A percentile compares a stretch with the other conserved stretches of the same genome.
Evolutionary conservation across 2,329 filamentous ascomycete species (phyloP).

Genomic region (Pleochaeta shiraiana): DNA sequence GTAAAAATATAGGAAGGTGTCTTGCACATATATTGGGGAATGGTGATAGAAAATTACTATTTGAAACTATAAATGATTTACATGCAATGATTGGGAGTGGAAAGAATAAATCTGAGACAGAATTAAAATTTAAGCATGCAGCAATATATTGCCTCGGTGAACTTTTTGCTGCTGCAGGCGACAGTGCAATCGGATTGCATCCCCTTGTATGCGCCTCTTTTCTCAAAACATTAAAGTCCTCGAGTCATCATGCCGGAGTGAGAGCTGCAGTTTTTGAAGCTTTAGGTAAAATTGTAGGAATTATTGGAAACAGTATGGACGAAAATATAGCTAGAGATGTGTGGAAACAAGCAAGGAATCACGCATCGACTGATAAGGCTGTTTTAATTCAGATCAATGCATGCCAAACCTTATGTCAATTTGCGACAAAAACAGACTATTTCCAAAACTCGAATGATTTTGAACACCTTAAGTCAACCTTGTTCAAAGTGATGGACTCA

Average conservation of each 20-base stretch:
- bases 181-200: conserved; percentile 73
- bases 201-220: conserved; percentile 49
- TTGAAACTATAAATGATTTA: conserved; percentile 86
- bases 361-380: conserved; percentile 61
- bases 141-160: conserved; percentile 73
- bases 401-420: conserved; percentile 54
- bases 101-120: conserved; percentile 55
- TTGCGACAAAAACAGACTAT: conserved; percentile 51
- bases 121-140: conserved; percentile 63
- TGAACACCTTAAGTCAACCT: conserved; percentile 59
- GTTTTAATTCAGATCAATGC: conserved; percentile 57
- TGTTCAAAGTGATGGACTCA: conserved; percentile 78
- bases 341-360: conserved; percentile 74
- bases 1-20: conserved; percentile 71
- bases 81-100: conserved; percentile 47
- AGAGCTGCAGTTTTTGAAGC: conserved; percentile 58
- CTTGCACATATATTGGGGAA: conserved; percentile 63
- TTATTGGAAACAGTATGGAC: conserved; percentile 58
- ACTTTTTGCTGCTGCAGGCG: conserved; percentile 77
- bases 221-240: conserved; percentile 58
- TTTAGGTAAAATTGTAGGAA: conserved; percentile 52
- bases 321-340: conserved; percentile 71
- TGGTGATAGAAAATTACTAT: conserved; percentile 78
- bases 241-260: conserved; percentile 60
- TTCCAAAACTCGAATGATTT: conserved; percentile 84